Percentiles rank a stretch among this genome's conserved stretches.
These are phyloP conservation scores for Cladophialophora yegresii DNA, from an alignment of 2,329 filamentous ascomycete species.

Conservation along the genomic window DNA sequence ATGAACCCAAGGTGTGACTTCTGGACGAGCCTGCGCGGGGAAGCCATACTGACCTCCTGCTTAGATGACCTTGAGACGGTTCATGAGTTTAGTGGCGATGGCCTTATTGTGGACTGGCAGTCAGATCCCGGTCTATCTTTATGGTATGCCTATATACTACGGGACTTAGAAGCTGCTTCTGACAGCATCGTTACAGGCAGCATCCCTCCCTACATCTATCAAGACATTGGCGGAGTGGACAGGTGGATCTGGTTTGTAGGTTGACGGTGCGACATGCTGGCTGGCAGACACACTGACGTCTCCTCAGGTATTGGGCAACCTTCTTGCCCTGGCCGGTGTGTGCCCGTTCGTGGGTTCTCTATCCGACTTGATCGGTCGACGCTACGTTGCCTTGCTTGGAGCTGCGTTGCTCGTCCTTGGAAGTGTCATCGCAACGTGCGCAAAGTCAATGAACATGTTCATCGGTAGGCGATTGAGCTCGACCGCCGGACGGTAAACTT, in stretches of 20 bases:
- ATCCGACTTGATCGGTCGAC: conserved; percentile 64
- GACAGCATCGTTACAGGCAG: conserved; percentile 33
- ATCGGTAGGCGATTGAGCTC: conserved; percentile 22
- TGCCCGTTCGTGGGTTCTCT: conserved; percentile 67
- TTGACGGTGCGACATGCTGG: background rate
- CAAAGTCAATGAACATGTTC: conserved; percentile 61
- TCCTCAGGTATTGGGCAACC: conserved; percentile 48
- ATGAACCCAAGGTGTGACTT: conserved; percentile 22
- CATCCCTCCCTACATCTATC: conserved; percentile 59
- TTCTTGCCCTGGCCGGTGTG: conserved; percentile 59
- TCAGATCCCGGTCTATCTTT: conserved; percentile 60
- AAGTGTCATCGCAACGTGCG: conserved; percentile 60
- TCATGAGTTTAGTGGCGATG: conserved; percentile 59
- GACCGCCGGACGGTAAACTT: background rate
- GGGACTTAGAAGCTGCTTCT: background rate
- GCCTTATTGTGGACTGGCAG: conserved; percentile 64
- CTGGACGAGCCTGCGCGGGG: no score
- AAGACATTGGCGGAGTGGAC: conserved; percentile 61
- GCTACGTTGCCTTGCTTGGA: conserved; percentile 61
- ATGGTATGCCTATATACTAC: conserved; percentile 40
- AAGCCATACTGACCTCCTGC: background rate
- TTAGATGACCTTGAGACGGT: conserved; percentile 31
- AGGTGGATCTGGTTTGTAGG: conserved; percentile 60
- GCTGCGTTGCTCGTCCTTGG: conserved; percentile 58
- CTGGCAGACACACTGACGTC: background rate